Percentiles rank a stretch among this genome's conserved stretches.
Conservation (phyloP, 2,329 filamentous ascomycete species). For the Trichophyton verrucosum region DNA sequence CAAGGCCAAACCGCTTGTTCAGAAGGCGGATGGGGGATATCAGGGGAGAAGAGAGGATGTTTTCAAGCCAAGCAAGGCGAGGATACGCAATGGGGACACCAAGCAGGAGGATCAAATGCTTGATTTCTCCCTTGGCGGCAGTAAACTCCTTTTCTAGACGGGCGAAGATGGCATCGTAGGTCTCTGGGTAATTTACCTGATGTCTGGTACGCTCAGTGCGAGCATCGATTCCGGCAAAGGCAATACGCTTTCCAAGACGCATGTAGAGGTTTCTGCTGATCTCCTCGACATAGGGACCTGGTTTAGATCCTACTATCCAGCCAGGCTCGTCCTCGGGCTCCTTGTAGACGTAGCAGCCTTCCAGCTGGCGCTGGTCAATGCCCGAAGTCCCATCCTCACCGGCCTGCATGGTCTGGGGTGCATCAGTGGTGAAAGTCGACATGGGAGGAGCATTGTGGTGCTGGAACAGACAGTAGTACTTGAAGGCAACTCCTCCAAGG, state of each 20-base stretch:
- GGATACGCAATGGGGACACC: constrained; percentile 59
- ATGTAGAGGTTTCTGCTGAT: constrained; percentile 49
- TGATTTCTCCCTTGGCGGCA: constrained; percentile 43
- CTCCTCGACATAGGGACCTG: constrained; percentile 56
- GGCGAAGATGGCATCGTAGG: constrained; percentile 50
- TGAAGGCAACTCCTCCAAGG: constrained; percentile 47
- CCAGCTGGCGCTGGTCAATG: constrained; percentile 56
- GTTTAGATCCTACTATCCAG: constrained; percentile 65
- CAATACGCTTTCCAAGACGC: constrained; percentile 52
- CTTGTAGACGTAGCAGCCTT: constrained; percentile 59
- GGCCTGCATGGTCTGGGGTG: constrained; percentile 41
- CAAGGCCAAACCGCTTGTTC: constrained; percentile 79
- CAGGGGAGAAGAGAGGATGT: constrained; percentile 72
- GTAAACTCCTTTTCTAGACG: constrained; percentile 42
- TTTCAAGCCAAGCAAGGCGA: constrained; percentile 91
- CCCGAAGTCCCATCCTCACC: constrained; percentile 39
- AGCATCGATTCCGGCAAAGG: constrained; percentile 49
- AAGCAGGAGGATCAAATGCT: constrained; percentile 50
- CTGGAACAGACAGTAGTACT: constrained; percentile 55
- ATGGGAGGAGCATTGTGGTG: constrained; percentile 71
- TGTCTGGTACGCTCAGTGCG: constrained; percentile 71
- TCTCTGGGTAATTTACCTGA: constrained; percentile 72
- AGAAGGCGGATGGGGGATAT: constrained; percentile 81
- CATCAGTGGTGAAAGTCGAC: constrained; percentile 74
- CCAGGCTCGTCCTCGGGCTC: constrained; percentile 50